Evolutionary conservation across 257 asterid species (phyloP).

Genomic region (Scutellaria galericulata): DNA sequence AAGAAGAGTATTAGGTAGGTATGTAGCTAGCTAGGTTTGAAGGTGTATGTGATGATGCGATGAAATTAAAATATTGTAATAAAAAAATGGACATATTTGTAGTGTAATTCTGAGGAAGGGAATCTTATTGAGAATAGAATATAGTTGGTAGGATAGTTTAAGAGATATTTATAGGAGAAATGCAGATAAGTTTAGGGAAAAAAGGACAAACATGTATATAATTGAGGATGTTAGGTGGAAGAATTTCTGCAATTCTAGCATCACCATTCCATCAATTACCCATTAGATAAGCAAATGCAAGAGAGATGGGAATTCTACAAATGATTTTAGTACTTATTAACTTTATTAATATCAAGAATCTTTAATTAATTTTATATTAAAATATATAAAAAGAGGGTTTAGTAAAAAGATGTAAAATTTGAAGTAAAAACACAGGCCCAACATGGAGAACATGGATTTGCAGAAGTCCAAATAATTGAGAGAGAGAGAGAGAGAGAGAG

Average conservation of each 20-base stretch:
- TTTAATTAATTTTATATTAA: not conserved
- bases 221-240: constrained; percentile 49
- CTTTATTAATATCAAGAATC: not conserved
- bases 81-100: constrained; percentile 39
- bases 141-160: constrained; percentile 43
- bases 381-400: not conserved
- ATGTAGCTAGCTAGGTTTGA: not conserved
- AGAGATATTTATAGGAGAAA: constrained; percentile 26
- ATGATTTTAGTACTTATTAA: not conserved
- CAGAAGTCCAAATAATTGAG: constrained; percentile 37
- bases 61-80: not conserved
- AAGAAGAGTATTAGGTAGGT: not conserved
- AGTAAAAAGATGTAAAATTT: not conserved
- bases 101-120: constrained; percentile 40
- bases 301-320: not conserved
- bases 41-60: no score
- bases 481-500: constrained; percentile 35
- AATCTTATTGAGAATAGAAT: constrained; percentile 40
- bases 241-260: constrained; percentile 40
- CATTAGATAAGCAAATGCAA: constrained; percentile 26
- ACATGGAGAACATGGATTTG: constrained; percentile 33
- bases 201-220: constrained; percentile 42
- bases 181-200: constrained; percentile 34
- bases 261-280: constrained; percentile 29
- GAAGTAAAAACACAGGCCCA: constrained; percentile 16